These are phyloP conservation scores for Knoxdaviesia proteae DNA, from an alignment of 2,329 filamentous ascomycete genomes.

Conservation along the genomic window DNA sequence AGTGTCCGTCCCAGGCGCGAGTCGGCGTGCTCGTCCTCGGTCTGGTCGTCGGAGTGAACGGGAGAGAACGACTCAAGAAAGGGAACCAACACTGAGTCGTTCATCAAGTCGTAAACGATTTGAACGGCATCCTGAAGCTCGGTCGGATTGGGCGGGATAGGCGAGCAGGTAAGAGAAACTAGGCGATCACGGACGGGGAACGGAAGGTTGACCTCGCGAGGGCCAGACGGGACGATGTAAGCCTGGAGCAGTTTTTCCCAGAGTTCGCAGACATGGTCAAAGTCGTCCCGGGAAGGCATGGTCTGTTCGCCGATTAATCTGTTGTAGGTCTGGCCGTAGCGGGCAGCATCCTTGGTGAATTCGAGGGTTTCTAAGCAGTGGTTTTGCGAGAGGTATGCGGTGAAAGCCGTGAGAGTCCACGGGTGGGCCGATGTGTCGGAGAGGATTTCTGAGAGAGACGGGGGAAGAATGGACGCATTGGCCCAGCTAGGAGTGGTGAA, in stretches of 20 bases:
- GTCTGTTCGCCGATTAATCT: conserved; percentile 21
- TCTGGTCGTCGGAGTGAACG: conserved; percentile 13
- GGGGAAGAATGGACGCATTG: conserved; percentile 21
- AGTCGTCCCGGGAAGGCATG: conserved; percentile 17
- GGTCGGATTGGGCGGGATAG: conserved; percentile 45
- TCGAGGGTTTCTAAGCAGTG: conserved; percentile 93
- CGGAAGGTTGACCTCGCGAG: conserved; percentile 78
- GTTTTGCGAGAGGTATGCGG: conserved; percentile 90
- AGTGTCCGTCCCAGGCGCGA: too few species aligned
- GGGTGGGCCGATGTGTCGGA: conserved; percentile 69
- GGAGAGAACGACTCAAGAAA: conserved; percentile 54
- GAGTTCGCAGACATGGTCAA: conserved; percentile 52
- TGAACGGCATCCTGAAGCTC: conserved; percentile 63
- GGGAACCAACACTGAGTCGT: conserved; percentile 81
- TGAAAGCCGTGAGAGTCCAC: conserved; percentile 82
- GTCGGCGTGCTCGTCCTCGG: conserved; percentile 13
- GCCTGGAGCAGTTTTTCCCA: conserved; percentile 80
- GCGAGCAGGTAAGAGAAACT: conserved; percentile 33
- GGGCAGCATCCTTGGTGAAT: conserved; percentile 83
- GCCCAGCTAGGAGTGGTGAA: conserved; percentile 15
- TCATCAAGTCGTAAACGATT: conserved; percentile 92
- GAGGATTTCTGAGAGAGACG: conserved; percentile 71
- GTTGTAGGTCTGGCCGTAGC: conserved; percentile 45
- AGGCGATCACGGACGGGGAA: conserved; percentile 67
- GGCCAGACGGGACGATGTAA: conserved; percentile 71